These are phyloP conservation scores for Hanseniaspora taiwanica DNA, from an alignment of 805 yeast genomes.

Conservation along the genomic window DNA sequence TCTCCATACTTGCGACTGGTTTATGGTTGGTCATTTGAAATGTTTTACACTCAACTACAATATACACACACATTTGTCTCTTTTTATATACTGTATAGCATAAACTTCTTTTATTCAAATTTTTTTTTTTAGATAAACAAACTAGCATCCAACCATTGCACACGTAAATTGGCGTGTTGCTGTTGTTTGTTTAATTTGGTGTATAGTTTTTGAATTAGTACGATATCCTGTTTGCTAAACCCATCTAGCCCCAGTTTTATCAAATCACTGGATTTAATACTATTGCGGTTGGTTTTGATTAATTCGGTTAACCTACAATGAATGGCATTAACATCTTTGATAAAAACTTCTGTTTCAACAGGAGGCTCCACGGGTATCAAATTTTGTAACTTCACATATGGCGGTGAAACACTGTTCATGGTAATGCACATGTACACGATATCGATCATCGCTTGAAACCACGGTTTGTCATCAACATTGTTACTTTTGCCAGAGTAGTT, in stretches of 20 bases:
- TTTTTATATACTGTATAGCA: too few relatives aligned
- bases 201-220: conserved; percentile 13
- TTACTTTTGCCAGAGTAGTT: conserved; percentile 1
- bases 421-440: conserved; percentile 2
- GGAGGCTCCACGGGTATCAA: conserved; percentile 6
- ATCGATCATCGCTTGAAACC: conserved; percentile 5
- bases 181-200: conserved; percentile 1
- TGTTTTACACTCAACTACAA: neutral
- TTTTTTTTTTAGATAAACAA: conserved; percentile 1
- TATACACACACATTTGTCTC: neutral
- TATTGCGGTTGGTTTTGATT: neutral
- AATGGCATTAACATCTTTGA: conserved; percentile 1
- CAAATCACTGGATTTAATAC: conserved; percentile 12
- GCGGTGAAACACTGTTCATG: conserved; percentile 4
- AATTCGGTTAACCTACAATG: neutral
- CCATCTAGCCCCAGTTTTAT: conserved; percentile 19
- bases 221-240: conserved; percentile 20
- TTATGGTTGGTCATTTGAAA: conserved; percentile 30
- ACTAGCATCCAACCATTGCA: conserved; percentile 4
- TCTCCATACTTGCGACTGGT: conserved; percentile 29
- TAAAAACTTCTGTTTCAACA: conserved; percentile 3
- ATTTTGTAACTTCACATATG: conserved; percentile 2
- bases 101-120: too few relatives aligned
- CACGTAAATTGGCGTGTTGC: neutral
- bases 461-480: conserved; percentile 2